phyloP scores from a whole-genome alignment of 1,139 yeast species.

The Nakaseomyces uthaithaninus region DNA sequence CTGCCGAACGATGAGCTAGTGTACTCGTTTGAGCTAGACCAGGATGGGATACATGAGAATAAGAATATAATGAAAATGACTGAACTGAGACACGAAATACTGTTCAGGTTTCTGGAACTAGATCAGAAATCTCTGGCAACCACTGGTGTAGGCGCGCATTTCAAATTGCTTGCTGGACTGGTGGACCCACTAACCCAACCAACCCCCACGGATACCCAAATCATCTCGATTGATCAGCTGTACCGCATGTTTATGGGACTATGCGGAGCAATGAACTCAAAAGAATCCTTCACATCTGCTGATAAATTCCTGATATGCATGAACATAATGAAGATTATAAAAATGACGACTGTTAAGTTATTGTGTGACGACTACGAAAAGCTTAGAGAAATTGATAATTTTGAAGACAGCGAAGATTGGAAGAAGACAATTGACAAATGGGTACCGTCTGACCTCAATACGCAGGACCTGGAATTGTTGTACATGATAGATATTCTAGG shows the following conservation, averaged over 20 bases:
- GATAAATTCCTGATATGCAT: slow-evolving; percentile 36
- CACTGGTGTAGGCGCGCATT: slow-evolving; percentile 22
- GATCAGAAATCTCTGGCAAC: slow-evolving; percentile 12
- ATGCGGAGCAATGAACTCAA: slow-evolving; percentile 20
- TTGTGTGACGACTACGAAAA: slow-evolving; percentile 43
- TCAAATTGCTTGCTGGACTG: slow-evolving; percentile 32
- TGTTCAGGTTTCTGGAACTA: slow-evolving; percentile 21
- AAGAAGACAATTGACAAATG: slow-evolving; percentile 37
- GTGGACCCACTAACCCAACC: slow-evolving; percentile 68
- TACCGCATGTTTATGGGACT: slow-evolving; percentile 47
- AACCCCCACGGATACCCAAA: slow-evolving; percentile 44
- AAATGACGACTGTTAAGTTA: slow-evolving; percentile 36
- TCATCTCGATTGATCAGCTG: slow-evolving; percentile 47
- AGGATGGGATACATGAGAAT: slow-evolving; percentile 17
- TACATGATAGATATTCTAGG: slow-evolving; percentile 48
- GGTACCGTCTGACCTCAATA: slow-evolving; percentile 42
- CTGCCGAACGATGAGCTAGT: slow-evolving; percentile 21
- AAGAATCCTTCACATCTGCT: slow-evolving; percentile 10
- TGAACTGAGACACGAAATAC: slow-evolving; percentile 23
- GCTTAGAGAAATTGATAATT: slow-evolving; percentile 40
- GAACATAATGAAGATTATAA: slow-evolving; percentile 40
- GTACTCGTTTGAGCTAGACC: slow-evolving; percentile 29
- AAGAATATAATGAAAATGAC: slow-evolving; percentile 27
- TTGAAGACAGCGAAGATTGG: slow-evolving; percentile 38
- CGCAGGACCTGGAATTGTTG: slow-evolving; percentile 39